phyloP scores from a whole-genome alignment of 345 rosid species.

The Euphorbia peplus region DNA sequence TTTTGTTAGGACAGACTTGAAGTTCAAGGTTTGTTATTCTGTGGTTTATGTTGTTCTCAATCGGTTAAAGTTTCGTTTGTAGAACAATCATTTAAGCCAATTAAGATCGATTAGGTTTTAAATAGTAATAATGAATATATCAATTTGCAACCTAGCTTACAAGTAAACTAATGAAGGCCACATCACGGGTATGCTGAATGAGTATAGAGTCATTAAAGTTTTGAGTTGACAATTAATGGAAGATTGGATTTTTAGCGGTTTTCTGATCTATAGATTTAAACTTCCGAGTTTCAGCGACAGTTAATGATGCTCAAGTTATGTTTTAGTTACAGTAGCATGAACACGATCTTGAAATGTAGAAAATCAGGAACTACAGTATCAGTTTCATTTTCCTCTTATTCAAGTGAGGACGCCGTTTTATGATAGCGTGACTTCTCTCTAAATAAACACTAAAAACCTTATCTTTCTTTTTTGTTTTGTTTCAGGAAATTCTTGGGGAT shows the following conservation, averaged over 20 bases:
- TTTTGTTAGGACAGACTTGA: not conserved
- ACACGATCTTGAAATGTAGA: not conserved
- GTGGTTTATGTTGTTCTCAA: not conserved
- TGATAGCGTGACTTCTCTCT: not conserved
- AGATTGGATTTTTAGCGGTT: not conserved
- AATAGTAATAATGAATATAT: not conserved
- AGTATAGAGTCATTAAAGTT: not conserved
- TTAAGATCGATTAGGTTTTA: not conserved
- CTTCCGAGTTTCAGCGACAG: not conserved
- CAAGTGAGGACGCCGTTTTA: not conserved
- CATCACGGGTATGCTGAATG: not conserved
- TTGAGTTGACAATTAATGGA: not conserved
- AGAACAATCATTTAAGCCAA: not conserved
- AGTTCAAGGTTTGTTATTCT: not conserved
- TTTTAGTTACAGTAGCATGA: not conserved
- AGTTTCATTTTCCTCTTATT: not conserved
- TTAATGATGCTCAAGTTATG: not conserved
- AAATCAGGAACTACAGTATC: not conserved
- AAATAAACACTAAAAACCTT: not conserved
- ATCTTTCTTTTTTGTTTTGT: slow-evolving; percentile 3
- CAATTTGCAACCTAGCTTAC: not conserved
- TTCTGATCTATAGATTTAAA: not conserved
- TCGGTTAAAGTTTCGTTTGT: not conserved
- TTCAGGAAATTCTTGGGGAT: slow-evolving; percentile 80
- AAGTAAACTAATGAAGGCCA: slow-evolving; percentile 2